Evolutionary conservation across 2,329 filamentous ascomycete genomes (phyloP), one percentile per base, ranked within the genome.

Genomic region (Hypomyces rosellus): DNA sequence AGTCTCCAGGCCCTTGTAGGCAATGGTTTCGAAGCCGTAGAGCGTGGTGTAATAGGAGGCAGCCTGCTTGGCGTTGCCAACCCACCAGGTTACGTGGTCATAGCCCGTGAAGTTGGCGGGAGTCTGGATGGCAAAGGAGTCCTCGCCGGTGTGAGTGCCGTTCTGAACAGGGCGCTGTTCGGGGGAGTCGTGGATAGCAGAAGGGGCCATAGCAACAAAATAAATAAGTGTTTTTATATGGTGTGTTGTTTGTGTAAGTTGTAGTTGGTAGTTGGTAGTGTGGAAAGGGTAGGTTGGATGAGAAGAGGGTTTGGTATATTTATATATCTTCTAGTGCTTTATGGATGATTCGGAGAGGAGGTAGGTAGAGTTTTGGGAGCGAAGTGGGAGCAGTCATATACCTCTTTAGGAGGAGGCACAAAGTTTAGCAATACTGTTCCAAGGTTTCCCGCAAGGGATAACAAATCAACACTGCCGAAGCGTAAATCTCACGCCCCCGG

Each of bases 61-160:
- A 3, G 90, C 89, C 74, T 96, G 91, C 73, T 96, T 96, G 61
- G 92, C 91, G 66, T 97, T 97, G 65, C 91, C 90, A 30, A 96
- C 92, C 74, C 89, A 96, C 91, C 91, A 96, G 59, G 89, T 91
- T 50, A 96, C 81, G 69, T 96, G 88, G 71, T 96, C 89, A 68
- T 96, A 96, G 64, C 89, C 90, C 54, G 82, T 81, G 73, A 95
- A 91, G 65, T 76, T 78, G 61, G 50, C 58, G 60, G 72, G 60
- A 60, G 75, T 71, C 60, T 78, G 74, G 43, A 81, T 72, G 54
- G 77, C 74, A 60, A 74, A 78, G 60, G 80, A 80, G 15, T 74
- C 74, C 61, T 78, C 78, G 52, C 25, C 25, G 8, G 67, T 64
- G 40, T 65, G 61, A 38, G 65, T 59, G 41, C 69, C 63, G 41